Base-by-base conservation (phyloP, 106 monocot species). In the Agapanthus africanus region DNA sequence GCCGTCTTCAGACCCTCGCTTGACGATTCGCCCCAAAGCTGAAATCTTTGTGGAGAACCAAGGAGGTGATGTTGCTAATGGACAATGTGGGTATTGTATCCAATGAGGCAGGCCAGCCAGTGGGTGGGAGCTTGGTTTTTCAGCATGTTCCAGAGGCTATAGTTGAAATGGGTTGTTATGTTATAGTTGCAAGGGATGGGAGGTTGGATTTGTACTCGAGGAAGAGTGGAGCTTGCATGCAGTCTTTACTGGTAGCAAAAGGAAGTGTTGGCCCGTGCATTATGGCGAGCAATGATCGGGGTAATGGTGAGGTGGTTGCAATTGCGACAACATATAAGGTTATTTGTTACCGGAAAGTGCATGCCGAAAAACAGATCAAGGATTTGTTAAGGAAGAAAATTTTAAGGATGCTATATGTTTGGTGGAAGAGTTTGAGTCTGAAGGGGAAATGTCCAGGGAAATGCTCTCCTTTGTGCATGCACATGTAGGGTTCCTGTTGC, bases 401-500 rank as follows among this genome's bases (percentile, higher is more conserved):
- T 87, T 77, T 33, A 87, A 69, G 42, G 87, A 83, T 83, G 90
- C 93, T 15, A 62, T 85, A 39, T 60, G 51, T 72, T 85, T 99
- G 73, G 63, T 85, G 27, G 83, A 90, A 83, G 90, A 90, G 46
- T 65, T 87, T 56, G 75, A 90, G 37, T 78, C 79, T 42, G 99
- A 87, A 59, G 87, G 85, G 67, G 99, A 93, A 74, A 85, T 99
- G 68, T 75, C 90, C 18, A 87, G 77, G 71, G 87, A 85, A 64
- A 76, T 87, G 90, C 70, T 87, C 73, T 93, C 83, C n/a, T 93
- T 99, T 90, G 83, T 93, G 51, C 99, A 90, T 90, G 93, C 99
- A 69, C 99, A 99, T 81, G 50, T 99, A 46, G 99, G 99, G 11
- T 93, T 99, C 69, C 73, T 99, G 9, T 83, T 99, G 70, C 82